These are phyloP conservation scores for Arxiozyma slooffiae DNA, from an alignment of 1,139 yeast genomes.

Conservation along the genomic window DNA sequence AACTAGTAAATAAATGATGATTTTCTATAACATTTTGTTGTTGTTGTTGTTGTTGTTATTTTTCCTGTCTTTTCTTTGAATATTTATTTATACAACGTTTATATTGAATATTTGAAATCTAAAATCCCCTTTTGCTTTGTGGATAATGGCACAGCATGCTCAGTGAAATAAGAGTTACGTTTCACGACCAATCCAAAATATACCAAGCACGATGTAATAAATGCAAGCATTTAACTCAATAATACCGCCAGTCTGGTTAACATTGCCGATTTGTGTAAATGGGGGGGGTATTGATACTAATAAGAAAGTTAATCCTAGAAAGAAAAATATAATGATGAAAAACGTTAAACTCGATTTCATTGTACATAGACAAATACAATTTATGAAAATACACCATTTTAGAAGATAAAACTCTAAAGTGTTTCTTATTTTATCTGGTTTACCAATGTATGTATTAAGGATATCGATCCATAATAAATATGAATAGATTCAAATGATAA, in stretches of 20 bases:
- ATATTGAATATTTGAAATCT: not conserved
- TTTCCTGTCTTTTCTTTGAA: too few species aligned
- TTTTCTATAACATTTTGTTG: too few species aligned
- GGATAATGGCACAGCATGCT: conserved; percentile 22
- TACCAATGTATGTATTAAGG: conserved; percentile 41
- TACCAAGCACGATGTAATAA: conserved; percentile 81
- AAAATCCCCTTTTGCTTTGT: conserved; percentile 10
- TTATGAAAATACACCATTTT: conserved; percentile 76
- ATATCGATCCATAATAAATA: conserved; percentile 69
- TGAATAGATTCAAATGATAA: conserved; percentile 63
- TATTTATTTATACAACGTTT: not conserved
- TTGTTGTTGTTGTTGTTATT: too few species aligned
- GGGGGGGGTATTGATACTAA: conserved; percentile 47
- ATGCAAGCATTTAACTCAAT: conserved; percentile 68
- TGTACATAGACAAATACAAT: conserved; percentile 56
- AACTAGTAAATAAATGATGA: too few species aligned
- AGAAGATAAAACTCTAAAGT: conserved; percentile 68
- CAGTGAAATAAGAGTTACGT: conserved; percentile 56
- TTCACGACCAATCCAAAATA: conserved; percentile 74
- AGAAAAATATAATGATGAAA: conserved; percentile 56
- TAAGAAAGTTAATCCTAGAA: conserved; percentile 54
- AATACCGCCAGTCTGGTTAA: conserved; percentile 65
- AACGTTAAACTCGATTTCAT: conserved; percentile 73
- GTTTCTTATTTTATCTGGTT: conserved; percentile 34
- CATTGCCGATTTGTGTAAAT: conserved; percentile 27